Conservation (phyloP, 768 basidiomycete genomes). For the Russula earlei region DNA sequence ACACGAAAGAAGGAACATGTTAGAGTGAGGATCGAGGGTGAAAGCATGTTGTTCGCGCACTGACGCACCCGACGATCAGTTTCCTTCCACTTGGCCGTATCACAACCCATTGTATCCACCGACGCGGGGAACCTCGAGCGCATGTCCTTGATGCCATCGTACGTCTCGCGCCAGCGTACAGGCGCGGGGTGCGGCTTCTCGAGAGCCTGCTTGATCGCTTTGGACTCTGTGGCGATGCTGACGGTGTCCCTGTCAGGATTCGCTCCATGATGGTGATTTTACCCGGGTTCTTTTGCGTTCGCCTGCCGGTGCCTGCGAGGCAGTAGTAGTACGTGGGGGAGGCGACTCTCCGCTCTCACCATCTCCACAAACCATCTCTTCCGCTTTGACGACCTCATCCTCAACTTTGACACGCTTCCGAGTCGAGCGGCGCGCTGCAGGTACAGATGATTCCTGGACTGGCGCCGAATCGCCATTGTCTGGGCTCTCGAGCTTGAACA, state of each 20-base stretch:
- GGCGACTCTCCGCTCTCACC: constrained; percentile 2
- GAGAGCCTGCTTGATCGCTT: constrained; percentile 45
- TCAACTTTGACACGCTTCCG: constrained; percentile 29
- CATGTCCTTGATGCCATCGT: constrained; percentile 69
- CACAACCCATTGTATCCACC: constrained; percentile 90
- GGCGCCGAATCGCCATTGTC: constrained; percentile 7
- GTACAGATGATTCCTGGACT: constrained; percentile 18
- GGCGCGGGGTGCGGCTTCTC: constrained; percentile 60
- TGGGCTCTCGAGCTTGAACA: constrained; percentile 21
- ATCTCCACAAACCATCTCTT: constrained; percentile 5
- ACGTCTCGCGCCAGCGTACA: constrained; percentile 55
- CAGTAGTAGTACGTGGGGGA: neutral
- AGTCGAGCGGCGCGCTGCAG: constrained; percentile 19
- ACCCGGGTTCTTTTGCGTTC: neutral
- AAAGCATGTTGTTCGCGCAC: neutral
- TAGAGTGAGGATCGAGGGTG: neutral
- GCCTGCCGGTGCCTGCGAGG: neutral
- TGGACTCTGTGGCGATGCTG: constrained; percentile 39
- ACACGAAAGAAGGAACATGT: too few species aligned
- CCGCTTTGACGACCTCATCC: neutral
- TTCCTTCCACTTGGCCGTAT: constrained; percentile 55
- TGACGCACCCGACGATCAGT: constrained; percentile 50
- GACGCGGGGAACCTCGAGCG: constrained; percentile 64
- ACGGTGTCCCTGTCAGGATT: constrained; percentile 14
- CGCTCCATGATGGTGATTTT: neutral